Conservation (phyloP, 129 eudicot genomes). For the Tagetes erecta region DNA sequence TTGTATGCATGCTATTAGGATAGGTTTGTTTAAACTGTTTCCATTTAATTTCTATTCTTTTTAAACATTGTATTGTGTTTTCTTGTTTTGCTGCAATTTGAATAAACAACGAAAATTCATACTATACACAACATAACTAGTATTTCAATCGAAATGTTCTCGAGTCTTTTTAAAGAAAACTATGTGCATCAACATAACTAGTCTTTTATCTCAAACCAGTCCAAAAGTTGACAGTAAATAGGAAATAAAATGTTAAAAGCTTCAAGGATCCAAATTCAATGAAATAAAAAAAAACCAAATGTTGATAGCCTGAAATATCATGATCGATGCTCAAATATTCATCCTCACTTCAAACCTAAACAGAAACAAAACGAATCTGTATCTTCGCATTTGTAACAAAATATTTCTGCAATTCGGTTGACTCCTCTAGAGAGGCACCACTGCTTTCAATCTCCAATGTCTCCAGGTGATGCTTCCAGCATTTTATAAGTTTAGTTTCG, state of each 20-base stretch:
- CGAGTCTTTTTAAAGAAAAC: background rate
- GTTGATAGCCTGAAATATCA: background rate
- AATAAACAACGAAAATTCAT: too few species aligned
- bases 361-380: constrained; percentile 1
- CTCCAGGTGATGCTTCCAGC: constrained; percentile 37
- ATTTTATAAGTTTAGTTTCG: constrained; percentile 20
- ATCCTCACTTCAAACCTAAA: background rate
- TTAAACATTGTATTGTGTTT: too few species aligned
- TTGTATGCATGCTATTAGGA: too few species aligned
- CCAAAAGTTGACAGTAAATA: constrained; percentile 2
- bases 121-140: too few species aligned
- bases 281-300: background rate
- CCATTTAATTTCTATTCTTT: too few species aligned
- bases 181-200: background rate
- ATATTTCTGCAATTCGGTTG: constrained; percentile 21
- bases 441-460: constrained; percentile 25
- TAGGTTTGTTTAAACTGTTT: too few species aligned
- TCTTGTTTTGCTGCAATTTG: too few species aligned
- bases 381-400: background rate
- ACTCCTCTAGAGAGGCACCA: constrained; percentile 9
- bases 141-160: too few species aligned
- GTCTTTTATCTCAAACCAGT: background rate
- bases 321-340: constrained; percentile 12
- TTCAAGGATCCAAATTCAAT: background rate
- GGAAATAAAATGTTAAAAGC: background rate